These are phyloP conservation scores for Pichia pseudocactophila DNA, from an alignment of 805 yeast species.

Conservation along the genomic window DNA sequence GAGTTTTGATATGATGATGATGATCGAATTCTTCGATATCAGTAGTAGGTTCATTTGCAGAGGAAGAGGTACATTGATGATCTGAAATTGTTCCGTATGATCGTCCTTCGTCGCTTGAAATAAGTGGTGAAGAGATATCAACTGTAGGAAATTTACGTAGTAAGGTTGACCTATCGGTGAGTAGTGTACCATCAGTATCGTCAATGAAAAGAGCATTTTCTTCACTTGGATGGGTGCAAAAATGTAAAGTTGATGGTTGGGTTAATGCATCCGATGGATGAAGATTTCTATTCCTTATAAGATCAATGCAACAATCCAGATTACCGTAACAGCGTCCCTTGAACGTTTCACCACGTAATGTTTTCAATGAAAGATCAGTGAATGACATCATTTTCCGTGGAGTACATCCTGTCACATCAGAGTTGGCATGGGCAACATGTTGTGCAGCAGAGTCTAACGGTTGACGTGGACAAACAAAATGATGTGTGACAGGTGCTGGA, in stretches of 20 bases:
- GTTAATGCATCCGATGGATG: conserved; percentile 11
- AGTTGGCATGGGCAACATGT: not conserved
- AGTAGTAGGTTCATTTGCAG: not conserved
- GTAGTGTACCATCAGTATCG: conserved; percentile 17
- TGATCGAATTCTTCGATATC: conserved; percentile 18
- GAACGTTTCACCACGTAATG: conserved; percentile 20
- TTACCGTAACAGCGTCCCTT: conserved; percentile 28
- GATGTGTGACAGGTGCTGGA: too few species aligned
- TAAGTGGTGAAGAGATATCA: conserved; percentile 26
- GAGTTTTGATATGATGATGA: conserved; percentile 74
- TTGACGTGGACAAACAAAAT: too few species aligned
- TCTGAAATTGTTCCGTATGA: not conserved
- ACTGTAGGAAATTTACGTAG: conserved; percentile 23
- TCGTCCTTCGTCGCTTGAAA: not conserved
- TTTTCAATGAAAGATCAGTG: conserved; percentile 25
- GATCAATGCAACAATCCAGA: conserved; percentile 22
- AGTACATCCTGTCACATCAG: not conserved
- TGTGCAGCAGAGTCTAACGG: not conserved
- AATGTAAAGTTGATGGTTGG: conserved; percentile 20
- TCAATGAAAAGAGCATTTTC: conserved; percentile 27
- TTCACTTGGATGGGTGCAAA: conserved; percentile 27
- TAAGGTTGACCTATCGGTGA: conserved; percentile 20
- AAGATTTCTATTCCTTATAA: conserved; percentile 17
- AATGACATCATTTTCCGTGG: conserved; percentile 13
- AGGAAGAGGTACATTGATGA: not conserved